Conservation (phyloP, 192 early-diverging fungal species). For the Backusella australiensis region DNA sequence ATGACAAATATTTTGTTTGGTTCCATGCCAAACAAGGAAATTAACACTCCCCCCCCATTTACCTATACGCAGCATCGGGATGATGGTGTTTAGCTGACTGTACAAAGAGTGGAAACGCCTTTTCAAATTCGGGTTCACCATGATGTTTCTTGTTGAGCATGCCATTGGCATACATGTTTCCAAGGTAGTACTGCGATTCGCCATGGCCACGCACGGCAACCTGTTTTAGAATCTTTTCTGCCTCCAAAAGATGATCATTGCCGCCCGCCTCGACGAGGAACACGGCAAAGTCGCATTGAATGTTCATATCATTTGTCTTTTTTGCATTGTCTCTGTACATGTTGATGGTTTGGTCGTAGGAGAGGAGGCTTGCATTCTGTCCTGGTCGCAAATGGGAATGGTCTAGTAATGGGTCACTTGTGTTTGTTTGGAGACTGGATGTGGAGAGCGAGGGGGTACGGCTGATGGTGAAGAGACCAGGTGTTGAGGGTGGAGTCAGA, state of each 20-base stretch:
- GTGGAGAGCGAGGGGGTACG: neutral
- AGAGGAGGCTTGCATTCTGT: conserved; percentile 50
- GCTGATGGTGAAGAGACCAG: neutral
- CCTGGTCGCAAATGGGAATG: conserved; percentile 58
- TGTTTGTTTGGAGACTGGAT: neutral
- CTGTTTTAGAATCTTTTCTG: conserved; percentile 57
- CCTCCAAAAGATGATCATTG: conserved; percentile 49
- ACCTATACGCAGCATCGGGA: conserved; percentile 58
- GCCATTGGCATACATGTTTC: conserved; percentile 60
- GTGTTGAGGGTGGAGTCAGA: neutral
- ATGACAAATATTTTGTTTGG: neutral
- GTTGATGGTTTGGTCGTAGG: conserved; percentile 50
- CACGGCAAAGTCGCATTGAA: conserved; percentile 65
- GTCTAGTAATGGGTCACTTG: conserved; percentile 32
- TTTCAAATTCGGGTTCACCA: conserved; percentile 54
- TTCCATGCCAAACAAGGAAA: neutral
- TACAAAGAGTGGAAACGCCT: conserved; percentile 60
- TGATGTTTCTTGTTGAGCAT: conserved; percentile 51
- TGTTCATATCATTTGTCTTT: conserved; percentile 53
- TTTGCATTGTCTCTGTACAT: conserved; percentile 62
- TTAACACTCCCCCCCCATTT: neutral
- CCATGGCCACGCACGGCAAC: conserved; percentile 53
- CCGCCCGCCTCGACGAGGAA: conserved; percentile 52
- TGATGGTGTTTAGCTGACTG: conserved; percentile 66
- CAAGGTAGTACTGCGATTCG: conserved; percentile 68